phyloP scores from a whole-genome alignment of 768 basidiomycete genomes.

The Boletus speciosus region DNA sequence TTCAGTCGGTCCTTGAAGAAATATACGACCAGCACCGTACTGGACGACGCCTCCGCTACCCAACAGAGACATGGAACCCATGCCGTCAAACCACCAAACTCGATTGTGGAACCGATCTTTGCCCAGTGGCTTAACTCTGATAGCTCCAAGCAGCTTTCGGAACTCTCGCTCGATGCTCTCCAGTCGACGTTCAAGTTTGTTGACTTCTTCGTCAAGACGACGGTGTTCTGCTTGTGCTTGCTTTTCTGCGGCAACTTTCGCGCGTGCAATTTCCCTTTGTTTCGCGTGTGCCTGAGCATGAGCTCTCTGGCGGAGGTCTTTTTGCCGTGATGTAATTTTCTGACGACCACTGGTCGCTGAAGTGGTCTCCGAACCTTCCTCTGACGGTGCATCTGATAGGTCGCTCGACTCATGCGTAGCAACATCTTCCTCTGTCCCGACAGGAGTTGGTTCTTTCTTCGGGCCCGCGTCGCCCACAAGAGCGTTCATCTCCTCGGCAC shows the following conservation, averaged over 20 bases:
- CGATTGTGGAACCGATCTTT: conserved; percentile 92
- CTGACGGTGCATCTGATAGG: conserved; percentile 65
- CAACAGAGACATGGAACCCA: conserved; percentile 79
- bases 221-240: conserved; percentile 81
- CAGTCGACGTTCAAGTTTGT: conserved; percentile 73
- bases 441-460: conserved; percentile 45
- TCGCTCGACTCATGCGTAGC: conserved; percentile 67
- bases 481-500: conserved; percentile 70
- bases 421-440: conserved; percentile 49
- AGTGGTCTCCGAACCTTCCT: conserved; percentile 58
- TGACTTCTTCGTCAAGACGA: conserved; percentile 83
- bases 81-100: conserved; percentile 98
- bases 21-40: conserved; percentile 87
- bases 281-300: conserved; percentile 63
- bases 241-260: conserved; percentile 75
- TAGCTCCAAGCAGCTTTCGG: conserved; percentile 78
- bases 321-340: conserved; percentile 49
- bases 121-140: conserved; percentile 86
- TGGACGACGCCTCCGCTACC: conserved; percentile 74
- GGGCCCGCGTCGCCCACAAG: conserved; percentile 51
- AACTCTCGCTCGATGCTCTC: conserved; percentile 93
- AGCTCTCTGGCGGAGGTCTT: conserved; percentile 50
- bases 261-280: conserved; percentile 74
- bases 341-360: conserved; percentile 39
- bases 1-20: conserved; percentile 88